These are phyloP conservation scores for Bipolaris cookei DNA, from an alignment of 2,329 filamentous ascomycete species.

Conservation along the genomic window DNA sequence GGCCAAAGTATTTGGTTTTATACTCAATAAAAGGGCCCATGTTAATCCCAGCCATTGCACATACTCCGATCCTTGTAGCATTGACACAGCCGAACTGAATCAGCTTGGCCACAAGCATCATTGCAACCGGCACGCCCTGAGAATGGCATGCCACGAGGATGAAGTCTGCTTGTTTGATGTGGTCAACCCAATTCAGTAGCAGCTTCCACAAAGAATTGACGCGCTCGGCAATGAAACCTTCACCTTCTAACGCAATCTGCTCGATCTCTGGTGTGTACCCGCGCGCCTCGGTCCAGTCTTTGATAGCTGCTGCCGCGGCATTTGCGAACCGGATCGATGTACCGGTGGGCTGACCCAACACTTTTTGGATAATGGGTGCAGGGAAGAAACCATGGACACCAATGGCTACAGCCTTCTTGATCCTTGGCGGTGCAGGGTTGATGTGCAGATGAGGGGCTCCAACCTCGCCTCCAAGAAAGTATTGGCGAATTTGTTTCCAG, in stretches of 20 bases:
- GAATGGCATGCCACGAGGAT: conserved; percentile 93
- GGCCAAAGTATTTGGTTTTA: conserved; percentile 86
- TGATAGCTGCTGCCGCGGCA: conserved; percentile 81
- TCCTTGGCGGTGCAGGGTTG: conserved; percentile 69
- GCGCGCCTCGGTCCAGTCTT: conserved; percentile 73
- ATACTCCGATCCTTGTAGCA: conserved; percentile 76
- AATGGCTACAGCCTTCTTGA: conserved; percentile 88
- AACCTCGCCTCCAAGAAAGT: conserved; percentile 57
- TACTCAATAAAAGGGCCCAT: conserved; percentile 92
- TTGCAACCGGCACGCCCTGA: conserved; percentile 90
- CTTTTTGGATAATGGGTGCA: conserved; percentile 81
- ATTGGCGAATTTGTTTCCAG: conserved; percentile 52
- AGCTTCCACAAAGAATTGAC: conserved; percentile 95
- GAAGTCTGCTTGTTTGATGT: conserved; percentile 85
- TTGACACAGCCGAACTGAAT: conserved; percentile 87
- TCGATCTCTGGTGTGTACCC: conserved; percentile 83
- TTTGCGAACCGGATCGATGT: conserved; percentile 94
- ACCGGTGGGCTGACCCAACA: conserved; percentile 93
- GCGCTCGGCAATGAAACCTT: conserved; percentile 87
- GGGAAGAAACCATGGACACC: conserved; percentile 95
- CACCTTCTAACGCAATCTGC: conserved; percentile 91
- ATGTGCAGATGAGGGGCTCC: conserved; percentile 73
- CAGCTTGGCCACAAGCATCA: conserved; percentile 91
- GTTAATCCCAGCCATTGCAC: conserved; percentile 89
- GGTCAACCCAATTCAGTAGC: conserved; percentile 91